Percentiles rank a stretch among this genome's conserved stretches.
Conservation (phyloP, 805 yeast genomes). For the Candida krabiensis region DNA sequence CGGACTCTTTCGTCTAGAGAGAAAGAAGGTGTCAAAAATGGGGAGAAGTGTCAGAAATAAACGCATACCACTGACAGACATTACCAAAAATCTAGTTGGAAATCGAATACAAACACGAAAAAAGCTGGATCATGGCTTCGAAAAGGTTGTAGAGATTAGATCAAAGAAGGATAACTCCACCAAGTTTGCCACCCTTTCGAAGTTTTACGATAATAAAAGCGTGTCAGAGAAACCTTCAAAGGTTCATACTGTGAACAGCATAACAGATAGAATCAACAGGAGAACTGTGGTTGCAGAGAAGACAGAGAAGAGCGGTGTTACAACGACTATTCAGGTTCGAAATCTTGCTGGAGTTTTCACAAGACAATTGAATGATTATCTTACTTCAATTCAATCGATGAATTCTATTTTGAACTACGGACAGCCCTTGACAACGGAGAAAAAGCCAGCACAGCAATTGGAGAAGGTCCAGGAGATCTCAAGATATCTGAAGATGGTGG, state of each 20-base stretch:
- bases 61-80: too few relatives aligned
- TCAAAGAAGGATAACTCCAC: too few relatives aligned
- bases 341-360: slow-evolving; percentile 12
- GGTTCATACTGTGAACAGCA: neutral
- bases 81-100: too few relatives aligned
- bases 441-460: neutral
- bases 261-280: slow-evolving; percentile 1
- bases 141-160: too few relatives aligned
- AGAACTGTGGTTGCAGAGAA: too few relatives aligned
- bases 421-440: slow-evolving; percentile 12
- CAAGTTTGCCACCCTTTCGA: neutral
- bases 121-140: too few relatives aligned
- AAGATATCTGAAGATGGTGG: slow-evolving; percentile 5
- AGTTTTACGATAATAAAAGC: neutral
- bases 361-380: slow-evolving; percentile 13
- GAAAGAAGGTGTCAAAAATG: too few relatives aligned
- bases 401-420: slow-evolving; percentile 17
- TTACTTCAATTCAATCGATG: slow-evolving; percentile 16
- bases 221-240: neutral
- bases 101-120: too few relatives aligned
- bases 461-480: slow-evolving; percentile 4
- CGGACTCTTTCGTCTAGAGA: too few relatives aligned
- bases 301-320: too few relatives aligned
- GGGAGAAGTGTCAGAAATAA: too few relatives aligned
- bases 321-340: too few relatives aligned